Evolutionary conservation across 805 yeast species (phyloP).

Genomic region (Starmerella stigmatis): DNA sequence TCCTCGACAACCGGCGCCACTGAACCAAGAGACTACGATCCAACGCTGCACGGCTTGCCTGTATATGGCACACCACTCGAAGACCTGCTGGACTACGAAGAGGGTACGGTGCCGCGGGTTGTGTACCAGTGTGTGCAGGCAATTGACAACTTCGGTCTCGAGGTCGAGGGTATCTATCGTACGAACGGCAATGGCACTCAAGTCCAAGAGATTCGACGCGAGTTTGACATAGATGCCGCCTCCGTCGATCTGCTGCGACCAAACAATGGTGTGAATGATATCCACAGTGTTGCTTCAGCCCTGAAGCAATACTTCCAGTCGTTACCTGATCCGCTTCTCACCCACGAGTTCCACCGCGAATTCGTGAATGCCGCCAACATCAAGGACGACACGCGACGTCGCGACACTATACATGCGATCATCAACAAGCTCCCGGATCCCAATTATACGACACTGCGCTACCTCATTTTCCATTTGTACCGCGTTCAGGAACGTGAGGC

Average conservation of each 20-base stretch:
- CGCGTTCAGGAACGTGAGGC: constrained; percentile 55
- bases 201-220: constrained; percentile 59
- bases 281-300: constrained; percentile 78
- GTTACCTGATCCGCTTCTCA: constrained; percentile 78
- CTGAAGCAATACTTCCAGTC: constrained; percentile 73
- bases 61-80: constrained; percentile 84
- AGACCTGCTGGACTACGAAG: constrained; percentile 63
- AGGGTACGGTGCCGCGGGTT: constrained; percentile 82
- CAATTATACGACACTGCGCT: constrained; percentile 81
- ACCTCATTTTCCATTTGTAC: constrained; percentile 74
- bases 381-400: constrained; percentile 47
- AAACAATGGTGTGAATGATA: constrained; percentile 57
- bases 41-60: constrained; percentile 30
- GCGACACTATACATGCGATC: constrained; percentile 71
- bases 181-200: constrained; percentile 69
- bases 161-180: constrained; percentile 82
- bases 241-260: constrained; percentile 43
- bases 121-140: constrained; percentile 82
- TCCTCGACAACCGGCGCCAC: background rate
- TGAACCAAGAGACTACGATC: constrained; percentile 21
- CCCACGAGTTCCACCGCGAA: constrained; percentile 47
- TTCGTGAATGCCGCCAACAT: constrained; percentile 65
- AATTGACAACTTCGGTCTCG: constrained; percentile 73
- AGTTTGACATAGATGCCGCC: constrained; percentile 57
- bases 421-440: constrained; percentile 90